Percentiles rank a stretch among this genome's conserved stretches.
Conservation (phyloP, 2,329 filamentous ascomycete genomes). For the Aureobasidium melanogenum region DNA sequence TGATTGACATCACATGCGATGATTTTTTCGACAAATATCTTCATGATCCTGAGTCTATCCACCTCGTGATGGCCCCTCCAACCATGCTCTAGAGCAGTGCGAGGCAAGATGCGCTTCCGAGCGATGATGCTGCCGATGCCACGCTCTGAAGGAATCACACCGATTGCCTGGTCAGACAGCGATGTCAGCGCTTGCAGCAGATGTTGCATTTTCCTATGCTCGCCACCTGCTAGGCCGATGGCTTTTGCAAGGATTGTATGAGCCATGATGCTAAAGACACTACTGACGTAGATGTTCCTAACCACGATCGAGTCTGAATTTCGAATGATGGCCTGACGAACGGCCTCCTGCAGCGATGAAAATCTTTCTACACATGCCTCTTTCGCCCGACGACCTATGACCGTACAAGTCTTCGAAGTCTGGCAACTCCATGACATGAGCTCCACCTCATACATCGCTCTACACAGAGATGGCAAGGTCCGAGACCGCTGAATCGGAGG, state of each 20-base stretch:
- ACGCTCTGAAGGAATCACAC: too few relatives aligned
- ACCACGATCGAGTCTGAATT: neutral
- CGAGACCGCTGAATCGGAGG: neutral
- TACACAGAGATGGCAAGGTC: neutral
- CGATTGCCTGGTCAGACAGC: too few relatives aligned
- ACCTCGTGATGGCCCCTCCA: neutral
- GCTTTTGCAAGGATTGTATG: too few relatives aligned
- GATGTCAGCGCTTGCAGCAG: too few relatives aligned
- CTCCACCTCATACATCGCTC: neutral
- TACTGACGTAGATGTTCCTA: neutral
- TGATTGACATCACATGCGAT: neutral
- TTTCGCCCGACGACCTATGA: neutral
- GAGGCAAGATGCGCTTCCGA: too few relatives aligned
- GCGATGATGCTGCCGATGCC: too few relatives aligned
- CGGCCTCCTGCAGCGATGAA: neutral
- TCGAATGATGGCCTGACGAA: neutral
- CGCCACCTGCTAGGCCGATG: too few relatives aligned
- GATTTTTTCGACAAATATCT: neutral
- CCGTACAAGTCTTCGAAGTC: neutral
- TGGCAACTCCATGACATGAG: neutral
- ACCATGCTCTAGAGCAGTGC: neutral
- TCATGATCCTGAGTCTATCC: neutral
- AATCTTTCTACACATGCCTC: neutral
- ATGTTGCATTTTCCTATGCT: too few relatives aligned
- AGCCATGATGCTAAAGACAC: neutral